These are phyloP conservation scores for Cryptosporidium meleagridis DNA, from an alignment of 169 alveolate genomes.

Conservation along the genomic window DNA sequence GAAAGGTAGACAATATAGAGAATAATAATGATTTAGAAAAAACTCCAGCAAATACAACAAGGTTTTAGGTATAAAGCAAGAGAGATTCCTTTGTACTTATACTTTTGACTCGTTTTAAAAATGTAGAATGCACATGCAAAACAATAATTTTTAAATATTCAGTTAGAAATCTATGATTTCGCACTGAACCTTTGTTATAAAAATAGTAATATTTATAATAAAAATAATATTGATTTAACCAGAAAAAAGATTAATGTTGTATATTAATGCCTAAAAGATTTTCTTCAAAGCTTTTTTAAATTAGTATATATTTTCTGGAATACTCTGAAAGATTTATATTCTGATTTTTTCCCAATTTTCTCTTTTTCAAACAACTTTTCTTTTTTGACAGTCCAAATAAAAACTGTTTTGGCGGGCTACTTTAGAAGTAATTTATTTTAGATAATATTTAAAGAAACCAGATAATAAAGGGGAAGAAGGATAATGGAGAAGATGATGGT, in stretches of 20 bases:
- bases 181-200: not conserved
- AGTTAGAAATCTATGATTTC: too few species aligned
- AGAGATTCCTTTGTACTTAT: not conserved
- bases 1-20: not conserved
- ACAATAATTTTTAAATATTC: too few species aligned
- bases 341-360: not conserved
- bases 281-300: not conserved
- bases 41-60: not conserved
- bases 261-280: not conserved
- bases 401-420: not conserved
- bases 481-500: not conserved
- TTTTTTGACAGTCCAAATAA: not conserved
- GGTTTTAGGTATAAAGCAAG: not conserved
- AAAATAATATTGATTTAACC: not conserved
- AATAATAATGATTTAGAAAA: not conserved
- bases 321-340: constrained; percentile 1
- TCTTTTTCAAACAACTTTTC: not conserved
- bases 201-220: too few species aligned
- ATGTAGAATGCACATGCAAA: too few species aligned
- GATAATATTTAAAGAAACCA: not conserved
- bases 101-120: not conserved
- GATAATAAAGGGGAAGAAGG: not conserved
- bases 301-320: not conserved
- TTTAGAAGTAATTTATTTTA: not conserved
- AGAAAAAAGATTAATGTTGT: not conserved